Base-by-base conservation (phyloP, 2,329 filamentous ascomycete genomes). In the Clonostachys rhizophaga region DNA sequence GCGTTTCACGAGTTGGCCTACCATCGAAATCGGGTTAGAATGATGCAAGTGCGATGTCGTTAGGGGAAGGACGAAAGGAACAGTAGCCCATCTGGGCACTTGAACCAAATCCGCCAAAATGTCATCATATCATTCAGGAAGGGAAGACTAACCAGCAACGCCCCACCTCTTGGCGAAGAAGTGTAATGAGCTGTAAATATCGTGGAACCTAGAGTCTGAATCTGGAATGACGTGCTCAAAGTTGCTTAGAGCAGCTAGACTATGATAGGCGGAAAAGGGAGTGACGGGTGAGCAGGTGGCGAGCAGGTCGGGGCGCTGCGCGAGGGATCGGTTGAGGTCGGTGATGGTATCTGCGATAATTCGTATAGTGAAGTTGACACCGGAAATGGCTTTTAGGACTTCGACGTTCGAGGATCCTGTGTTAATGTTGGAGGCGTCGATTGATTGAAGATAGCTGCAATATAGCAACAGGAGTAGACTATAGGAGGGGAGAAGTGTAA, bases 341-440 rank as follows among this genome's bases (percentile, higher is more conserved):
- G 58, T 58, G n/a, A 62, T 65, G 18, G 62, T 63, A 45, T 66
- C 63, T 46, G 60, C 57, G 36, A 66, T 61, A 43, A 66, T 62
- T 42, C 63, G 59, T 35, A 66, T 60, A 46, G 63, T 63, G 47
- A 66, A 66, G 52, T 66, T 66, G 47, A 66, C 56, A 46, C 63
- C 64, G 13, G 63, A 61, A 14, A 66, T 61, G 50, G 63, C 63
- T 47, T 66, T 66, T 35, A 55, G 57, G 34, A 60, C 55, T 24
- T 63, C 59, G 36, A 65, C 55, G 49, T 63, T 55, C 30, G 57
- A 50, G 5, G 54, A 48, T 33, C 48, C 47, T 17, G 54, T 54
- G 36, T 54, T 51, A 34, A 58, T 53, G 33, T 50, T 50, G 11
- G 51, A 50, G 12, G 58, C 50, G 44, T 60, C 54, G 46, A 58